Evolutionary conservation across 495 filamentous ascomycete species (phyloP).

Genomic region (Penicillium paxilli): DNA sequence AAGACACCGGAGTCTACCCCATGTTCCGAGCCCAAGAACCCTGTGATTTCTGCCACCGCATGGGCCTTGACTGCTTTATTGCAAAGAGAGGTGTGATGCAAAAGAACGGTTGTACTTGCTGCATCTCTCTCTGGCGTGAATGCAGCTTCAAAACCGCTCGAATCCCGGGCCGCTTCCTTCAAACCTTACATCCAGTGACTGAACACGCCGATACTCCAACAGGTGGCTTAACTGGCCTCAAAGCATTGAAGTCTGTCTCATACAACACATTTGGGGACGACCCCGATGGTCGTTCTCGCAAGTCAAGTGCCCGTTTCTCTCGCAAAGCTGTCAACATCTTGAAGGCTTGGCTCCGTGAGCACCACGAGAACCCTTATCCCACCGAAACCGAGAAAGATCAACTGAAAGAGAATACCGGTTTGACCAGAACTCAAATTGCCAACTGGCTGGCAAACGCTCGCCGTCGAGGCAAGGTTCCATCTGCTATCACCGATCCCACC

Average conservation of each 20-base stretch:
- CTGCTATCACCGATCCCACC: constrained; percentile 58
- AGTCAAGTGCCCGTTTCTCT: constrained; percentile 64
- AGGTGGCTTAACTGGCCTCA: constrained; percentile 38
- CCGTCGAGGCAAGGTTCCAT: constrained; percentile 69
- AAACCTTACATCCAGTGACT: constrained; percentile 50
- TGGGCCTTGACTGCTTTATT: constrained; percentile 73
- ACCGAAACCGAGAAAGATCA: constrained; percentile 77
- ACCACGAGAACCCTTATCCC: constrained; percentile 77
- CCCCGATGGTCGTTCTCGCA: constrained; percentile 48
- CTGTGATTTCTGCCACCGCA: constrained; percentile 70
- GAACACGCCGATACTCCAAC: constrained; percentile 46
- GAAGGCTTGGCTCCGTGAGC: constrained; percentile 74
- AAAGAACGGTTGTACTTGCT: constrained; percentile 68
- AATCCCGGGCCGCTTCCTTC: constrained; percentile 46
- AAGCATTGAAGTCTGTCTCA: constrained; percentile 41
- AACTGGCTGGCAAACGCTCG: constrained; percentile 90
- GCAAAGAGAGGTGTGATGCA: constrained; percentile 66
- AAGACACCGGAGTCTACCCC: constrained; percentile 42
- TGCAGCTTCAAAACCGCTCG: constrained; percentile 67
- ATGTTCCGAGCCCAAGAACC: constrained; percentile 53
- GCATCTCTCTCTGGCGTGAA: constrained; percentile 69
- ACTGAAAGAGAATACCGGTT: constrained; percentile 68
- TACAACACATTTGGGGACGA: constrained; percentile 37
- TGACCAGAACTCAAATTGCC: constrained; percentile 73
- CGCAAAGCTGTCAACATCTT: constrained; percentile 71